Base-by-base conservation (phyloP, 495 filamentous ascomycete genomes). In the Daldinia concentrica region DNA sequence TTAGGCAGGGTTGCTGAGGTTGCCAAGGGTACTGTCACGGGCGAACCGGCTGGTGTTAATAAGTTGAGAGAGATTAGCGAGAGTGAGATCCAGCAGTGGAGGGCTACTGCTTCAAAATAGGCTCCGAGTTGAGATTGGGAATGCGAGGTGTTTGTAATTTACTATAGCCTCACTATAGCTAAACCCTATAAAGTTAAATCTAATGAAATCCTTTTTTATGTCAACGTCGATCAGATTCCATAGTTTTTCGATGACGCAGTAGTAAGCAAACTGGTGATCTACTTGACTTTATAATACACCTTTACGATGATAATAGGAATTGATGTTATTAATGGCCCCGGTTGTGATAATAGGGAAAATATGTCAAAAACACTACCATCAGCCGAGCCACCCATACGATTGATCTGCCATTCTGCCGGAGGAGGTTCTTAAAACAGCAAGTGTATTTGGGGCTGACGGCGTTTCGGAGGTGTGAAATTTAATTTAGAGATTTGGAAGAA, bases 31-130 rank as follows among this genome's bases (percentile, higher is more conserved):
- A 83, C 89, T 7, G 79, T 91, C 0, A 91, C 88, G 14, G 93
- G 95, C 3, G 86, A 90, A 78, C 82, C 89, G 22, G 91, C 94
- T 37, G 77, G 80, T 27, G 88, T 94, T 43, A 97, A 95, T 69
- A 91, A 89, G 78, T 80, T 97, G 78, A 87, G 93, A 64, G 90
- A 97, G 81, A 80, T 98, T 64, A 89, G 80, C 41, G 84, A 89
- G 82, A 78, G 83, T 61, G 94, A 98, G 79, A 76, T 95, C 26
- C 68, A 83, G 72, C 78, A 80, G 59, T 87, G 85, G 80, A 82
- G 87, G 63, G 69, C 75, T 45, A 78, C 81, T 37, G 69, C 69
- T 24, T 64, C 69, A 22, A 64, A 64, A 59, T 32, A 54, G 54
- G 29, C 7, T 22, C 41, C 50, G 32, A 3, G 37, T 17, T 3